phyloP scores from a whole-genome alignment of 129 eudicot species.

The Ambrosia artemisiifolia region DNA sequence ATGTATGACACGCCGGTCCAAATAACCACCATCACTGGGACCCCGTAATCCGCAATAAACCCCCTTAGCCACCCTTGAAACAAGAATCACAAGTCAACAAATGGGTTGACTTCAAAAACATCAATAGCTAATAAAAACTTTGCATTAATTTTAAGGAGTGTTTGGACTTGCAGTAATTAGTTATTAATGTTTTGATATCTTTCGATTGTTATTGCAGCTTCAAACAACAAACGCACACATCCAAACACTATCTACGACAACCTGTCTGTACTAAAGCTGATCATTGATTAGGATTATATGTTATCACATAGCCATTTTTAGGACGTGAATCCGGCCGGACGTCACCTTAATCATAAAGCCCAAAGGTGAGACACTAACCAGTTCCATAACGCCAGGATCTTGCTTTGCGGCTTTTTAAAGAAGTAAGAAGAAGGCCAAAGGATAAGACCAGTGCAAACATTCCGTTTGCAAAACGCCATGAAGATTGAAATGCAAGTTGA shows the following conservation, averaged over 20 bases:
- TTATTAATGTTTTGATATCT: not conserved
- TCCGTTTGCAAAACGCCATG: conserved; percentile 98
- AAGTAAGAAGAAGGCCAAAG: conserved; percentile 90
- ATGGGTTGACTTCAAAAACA: not conserved
- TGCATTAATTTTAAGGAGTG: not conserved
- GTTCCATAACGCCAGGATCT: conserved; percentile 98
- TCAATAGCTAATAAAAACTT: not conserved
- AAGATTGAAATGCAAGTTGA: conserved; percentile 56
- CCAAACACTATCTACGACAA: not conserved
- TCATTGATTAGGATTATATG: not conserved
- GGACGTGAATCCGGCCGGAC: not conserved
- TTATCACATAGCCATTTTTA: not conserved
- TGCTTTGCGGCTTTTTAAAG: conserved; percentile 89
- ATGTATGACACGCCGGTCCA: conserved; percentile 92
- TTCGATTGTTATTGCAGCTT: not conserved
- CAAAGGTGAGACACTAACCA: conserved; percentile 41
- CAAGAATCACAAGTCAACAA: conserved; percentile 19
- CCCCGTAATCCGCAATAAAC: conserved; percentile 90
- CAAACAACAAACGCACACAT: not conserved
- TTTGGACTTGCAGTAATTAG: not conserved
- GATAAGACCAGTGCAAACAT: conserved; percentile 95
- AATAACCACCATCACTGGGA: conserved; percentile 85
- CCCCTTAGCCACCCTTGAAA: conserved; percentile 89
- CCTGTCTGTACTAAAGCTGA: not conserved
- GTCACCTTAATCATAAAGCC: not conserved